Evolutionary conservation across 176 grass and related monocot genomes (phyloP).

Genomic region (Dendrocalamus sinicus): DNA sequence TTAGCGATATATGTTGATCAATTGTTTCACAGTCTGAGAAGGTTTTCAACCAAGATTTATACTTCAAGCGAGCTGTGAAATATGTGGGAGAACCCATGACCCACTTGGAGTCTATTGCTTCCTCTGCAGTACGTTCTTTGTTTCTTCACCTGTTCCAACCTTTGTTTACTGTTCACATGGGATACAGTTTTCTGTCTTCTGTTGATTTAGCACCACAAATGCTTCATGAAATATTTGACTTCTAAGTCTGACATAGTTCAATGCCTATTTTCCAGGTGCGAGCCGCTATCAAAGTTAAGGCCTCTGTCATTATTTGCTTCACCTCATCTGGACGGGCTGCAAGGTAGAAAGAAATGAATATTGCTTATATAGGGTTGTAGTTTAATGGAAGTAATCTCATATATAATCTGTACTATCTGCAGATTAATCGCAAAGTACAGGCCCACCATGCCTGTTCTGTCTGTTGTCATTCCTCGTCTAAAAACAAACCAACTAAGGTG

Average conservation of each 20-base stretch:
- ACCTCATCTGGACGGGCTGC: slow-evolving; percentile 98
- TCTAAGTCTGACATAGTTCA: slow-evolving; percentile 38
- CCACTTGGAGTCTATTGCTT: slow-evolving; percentile 98
- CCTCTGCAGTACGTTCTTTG: slow-evolving; percentile 69
- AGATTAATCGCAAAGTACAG: slow-evolving; percentile 98
- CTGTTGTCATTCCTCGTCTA: slow-evolving; percentile 96
- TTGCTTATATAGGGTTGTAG: background rate
- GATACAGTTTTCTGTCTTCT: background rate
- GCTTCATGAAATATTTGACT: background rate
- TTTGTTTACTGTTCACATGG: slow-evolving; percentile 18
- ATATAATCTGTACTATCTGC: slow-evolving; percentile 36
- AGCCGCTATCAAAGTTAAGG: slow-evolving; percentile 97
- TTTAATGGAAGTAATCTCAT: slow-evolving; percentile 21
- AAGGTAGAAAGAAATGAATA: slow-evolving; percentile 56
- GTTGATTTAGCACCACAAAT: background rate
- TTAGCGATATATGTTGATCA: slow-evolving; percentile 10
- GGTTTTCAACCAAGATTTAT: slow-evolving; percentile 98
- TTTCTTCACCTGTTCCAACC: slow-evolving; percentile 6
- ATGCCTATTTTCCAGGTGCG: slow-evolving; percentile 69
- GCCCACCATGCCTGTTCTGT: slow-evolving; percentile 98
- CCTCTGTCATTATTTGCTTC: slow-evolving; percentile 95
- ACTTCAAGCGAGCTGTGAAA: slow-evolving; percentile 96
- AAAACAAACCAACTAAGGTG: slow-evolving; percentile 98
- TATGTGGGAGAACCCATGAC: slow-evolving; percentile 96
- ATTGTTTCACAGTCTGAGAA: slow-evolving; percentile 82